Conservation (phyloP, 768 basidiomycete species). For the Tylopilus plumbeoviolaceoides region DNA sequence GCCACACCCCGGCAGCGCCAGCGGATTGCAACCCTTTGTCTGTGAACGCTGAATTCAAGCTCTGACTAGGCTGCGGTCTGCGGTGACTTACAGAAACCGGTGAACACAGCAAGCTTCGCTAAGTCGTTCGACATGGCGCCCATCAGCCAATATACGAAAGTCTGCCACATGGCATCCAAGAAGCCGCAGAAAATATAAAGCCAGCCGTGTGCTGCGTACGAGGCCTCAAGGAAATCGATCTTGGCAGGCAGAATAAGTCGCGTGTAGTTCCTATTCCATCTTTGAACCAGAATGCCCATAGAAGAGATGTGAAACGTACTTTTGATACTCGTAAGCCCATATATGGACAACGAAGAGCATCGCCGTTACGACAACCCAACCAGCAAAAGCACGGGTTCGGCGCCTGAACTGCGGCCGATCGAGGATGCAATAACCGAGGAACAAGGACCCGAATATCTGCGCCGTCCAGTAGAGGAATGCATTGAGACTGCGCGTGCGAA, state of each 20-base stretch:
- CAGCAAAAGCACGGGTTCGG: constrained; percentile 65
- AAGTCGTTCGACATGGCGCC: constrained; percentile 85
- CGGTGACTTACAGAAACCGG: constrained; percentile 68
- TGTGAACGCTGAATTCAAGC: constrained; percentile 16
- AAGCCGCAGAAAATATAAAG: constrained; percentile 72
- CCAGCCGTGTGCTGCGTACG: constrained; percentile 53
- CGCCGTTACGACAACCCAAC: constrained; percentile 57
- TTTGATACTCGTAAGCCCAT: constrained; percentile 78
- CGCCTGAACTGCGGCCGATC: constrained; percentile 54
- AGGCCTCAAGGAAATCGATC: constrained; percentile 56
- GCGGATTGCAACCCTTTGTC: constrained; percentile 78
- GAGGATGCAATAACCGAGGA: constrained; percentile 60
- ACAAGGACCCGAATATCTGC: constrained; percentile 71
- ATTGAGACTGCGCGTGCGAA: constrained; percentile 73
- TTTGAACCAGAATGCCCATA: neutral
- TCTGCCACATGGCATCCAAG: constrained; percentile 85
- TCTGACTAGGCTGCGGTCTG: neutral
- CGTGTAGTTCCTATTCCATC: constrained; percentile 48
- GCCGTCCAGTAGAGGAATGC: constrained; percentile 76
- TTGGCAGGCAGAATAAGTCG: constrained; percentile 45
- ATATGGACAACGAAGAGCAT: constrained; percentile 68
- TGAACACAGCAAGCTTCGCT: constrained; percentile 72
- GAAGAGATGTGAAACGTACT: constrained; percentile 35
- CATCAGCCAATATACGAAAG: constrained; percentile 77
- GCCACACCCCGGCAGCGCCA: constrained; percentile 70